Evolutionary conservation across 805 yeast species (phyloP).

Genomic region (Cyberlindnera xishuangbannaensis): DNA sequence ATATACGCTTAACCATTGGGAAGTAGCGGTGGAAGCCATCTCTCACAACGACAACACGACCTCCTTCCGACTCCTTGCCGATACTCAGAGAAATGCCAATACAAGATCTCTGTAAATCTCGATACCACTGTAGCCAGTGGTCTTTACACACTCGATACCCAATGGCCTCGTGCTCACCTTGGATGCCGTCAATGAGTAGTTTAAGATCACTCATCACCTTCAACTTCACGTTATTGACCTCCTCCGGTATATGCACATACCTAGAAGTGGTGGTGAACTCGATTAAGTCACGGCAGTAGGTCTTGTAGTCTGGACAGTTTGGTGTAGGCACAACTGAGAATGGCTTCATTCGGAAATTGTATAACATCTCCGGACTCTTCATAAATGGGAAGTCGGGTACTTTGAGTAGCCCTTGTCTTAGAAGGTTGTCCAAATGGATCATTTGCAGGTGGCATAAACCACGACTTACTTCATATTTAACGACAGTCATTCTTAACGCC

Average conservation of each 20-base stretch:
- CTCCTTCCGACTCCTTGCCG: slow-evolving; percentile 7
- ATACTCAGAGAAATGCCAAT: slow-evolving; percentile 22
- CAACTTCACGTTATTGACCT: slow-evolving; percentile 4
- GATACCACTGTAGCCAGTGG: slow-evolving; percentile 28
- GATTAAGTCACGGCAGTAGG: slow-evolving; percentile 21
- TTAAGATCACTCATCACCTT: slow-evolving; percentile 8
- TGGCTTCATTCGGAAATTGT: slow-evolving; percentile 66
- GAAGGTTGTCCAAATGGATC: slow-evolving; percentile 27
- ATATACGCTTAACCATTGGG: no score
- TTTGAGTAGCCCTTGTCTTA: slow-evolving; percentile 22
- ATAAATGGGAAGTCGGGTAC: slow-evolving; percentile 24
- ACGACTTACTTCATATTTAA: slow-evolving; percentile 21
- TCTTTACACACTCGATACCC: slow-evolving; percentile 24
- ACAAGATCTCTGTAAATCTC: slow-evolving; percentile 26
- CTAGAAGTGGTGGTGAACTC: slow-evolving; percentile 5
- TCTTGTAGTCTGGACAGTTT: slow-evolving; percentile 37
- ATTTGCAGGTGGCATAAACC: slow-evolving; percentile 30
- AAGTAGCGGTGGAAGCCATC: slow-evolving; percentile 41
- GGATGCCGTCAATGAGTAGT: slow-evolving; percentile 13
- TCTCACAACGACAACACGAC: slow-evolving; percentile 24
- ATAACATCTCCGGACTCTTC: slow-evolving; percentile 30
- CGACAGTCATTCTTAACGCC: slow-evolving; percentile 1
- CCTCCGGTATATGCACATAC: slow-evolving; percentile 6
- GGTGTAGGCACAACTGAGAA: slow-evolving; percentile 81
- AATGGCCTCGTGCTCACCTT: slow-evolving; percentile 17